Conservation (phyloP, 2,329 filamentous ascomycete species). For the Diaporthe sp. region DNA sequence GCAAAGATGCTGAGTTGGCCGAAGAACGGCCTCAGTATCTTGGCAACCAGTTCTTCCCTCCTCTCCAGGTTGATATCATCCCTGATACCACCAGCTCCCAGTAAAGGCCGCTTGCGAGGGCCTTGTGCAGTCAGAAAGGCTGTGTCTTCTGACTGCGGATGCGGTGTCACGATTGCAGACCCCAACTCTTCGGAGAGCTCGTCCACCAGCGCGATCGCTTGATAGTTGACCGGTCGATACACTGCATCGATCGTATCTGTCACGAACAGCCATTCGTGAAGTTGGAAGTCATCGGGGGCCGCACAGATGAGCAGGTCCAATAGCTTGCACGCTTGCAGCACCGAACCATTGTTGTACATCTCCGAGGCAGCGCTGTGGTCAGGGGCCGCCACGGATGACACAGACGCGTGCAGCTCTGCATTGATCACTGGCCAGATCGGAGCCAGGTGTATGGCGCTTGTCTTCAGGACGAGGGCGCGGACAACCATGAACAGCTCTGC, state of each 20-base stretch:
- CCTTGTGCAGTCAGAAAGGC: constrained; percentile 54
- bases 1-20: constrained; percentile 91
- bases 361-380: constrained; percentile 75
- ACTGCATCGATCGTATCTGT: constrained; percentile 97
- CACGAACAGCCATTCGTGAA: constrained; percentile 98
- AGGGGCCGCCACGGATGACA: constrained; percentile 80
- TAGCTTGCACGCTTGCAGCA: constrained; percentile 94
- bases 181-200: constrained; percentile 85
- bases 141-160: constrained; percentile 53
- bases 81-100: constrained; percentile 67
- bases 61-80: constrained; percentile 71
- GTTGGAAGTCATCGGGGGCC: constrained; percentile 94
- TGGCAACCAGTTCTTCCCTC: constrained; percentile 79
- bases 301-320: constrained; percentile 89
- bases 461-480: constrained; percentile 84
- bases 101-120: constrained; percentile 61
- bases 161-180: constrained; percentile 53
- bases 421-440: constrained; percentile 93
- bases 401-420: constrained; percentile 83
- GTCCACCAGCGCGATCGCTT: constrained; percentile 83
- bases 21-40: constrained; percentile 89
- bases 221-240: constrained; percentile 80
- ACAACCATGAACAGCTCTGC: constrained; percentile 93
- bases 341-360: constrained; percentile 80
- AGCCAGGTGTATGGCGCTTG: constrained; percentile 83